These are phyloP conservation scores for Macrolepiota albuminosa DNA, from an alignment of 768 basidiomycete genomes.

Conservation along the genomic window DNA sequence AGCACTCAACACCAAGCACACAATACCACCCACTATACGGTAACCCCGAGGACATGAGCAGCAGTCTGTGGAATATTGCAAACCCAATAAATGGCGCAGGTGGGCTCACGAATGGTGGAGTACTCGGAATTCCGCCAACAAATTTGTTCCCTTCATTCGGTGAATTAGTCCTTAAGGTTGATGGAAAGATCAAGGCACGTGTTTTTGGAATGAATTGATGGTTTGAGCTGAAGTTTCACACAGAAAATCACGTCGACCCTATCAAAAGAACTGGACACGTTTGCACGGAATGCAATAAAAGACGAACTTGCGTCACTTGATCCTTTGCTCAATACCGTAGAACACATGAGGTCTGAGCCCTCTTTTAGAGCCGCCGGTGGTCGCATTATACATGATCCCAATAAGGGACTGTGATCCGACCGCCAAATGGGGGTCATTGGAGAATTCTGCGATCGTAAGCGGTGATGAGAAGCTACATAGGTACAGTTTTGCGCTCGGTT, in stretches of 20 bases:
- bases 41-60: slow-evolving; percentile 30
- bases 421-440: background rate
- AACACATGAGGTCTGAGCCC: background rate
- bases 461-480: background rate
- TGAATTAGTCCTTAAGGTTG: slow-evolving; percentile 77
- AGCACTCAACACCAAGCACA: slow-evolving; percentile 14
- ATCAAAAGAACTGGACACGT: slow-evolving; percentile 79
- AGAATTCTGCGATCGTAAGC: background rate
- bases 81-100: slow-evolving; percentile 34
- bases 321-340: slow-evolving; percentile 51
- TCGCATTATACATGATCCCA: slow-evolving; percentile 9
- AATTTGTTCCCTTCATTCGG: slow-evolving; percentile 58
- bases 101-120: slow-evolving; percentile 24
- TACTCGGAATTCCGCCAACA: slow-evolving; percentile 40
- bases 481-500: background rate
- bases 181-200: slow-evolving; percentile 77
- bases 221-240: slow-evolving; percentile 21
- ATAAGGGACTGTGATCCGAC: slow-evolving; percentile 9
- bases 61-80: slow-evolving; percentile 72
- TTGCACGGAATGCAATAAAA: slow-evolving; percentile 76
- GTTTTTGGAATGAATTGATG: slow-evolving; percentile 7
- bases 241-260: slow-evolving; percentile 83
- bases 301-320: slow-evolving; percentile 81
- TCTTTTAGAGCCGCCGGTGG: slow-evolving; percentile 1
- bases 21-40: slow-evolving; percentile 9